Evolutionary conservation across 495 filamentous ascomycete species (phyloP).

Genomic region (Glutinoglossum americanum): DNA sequence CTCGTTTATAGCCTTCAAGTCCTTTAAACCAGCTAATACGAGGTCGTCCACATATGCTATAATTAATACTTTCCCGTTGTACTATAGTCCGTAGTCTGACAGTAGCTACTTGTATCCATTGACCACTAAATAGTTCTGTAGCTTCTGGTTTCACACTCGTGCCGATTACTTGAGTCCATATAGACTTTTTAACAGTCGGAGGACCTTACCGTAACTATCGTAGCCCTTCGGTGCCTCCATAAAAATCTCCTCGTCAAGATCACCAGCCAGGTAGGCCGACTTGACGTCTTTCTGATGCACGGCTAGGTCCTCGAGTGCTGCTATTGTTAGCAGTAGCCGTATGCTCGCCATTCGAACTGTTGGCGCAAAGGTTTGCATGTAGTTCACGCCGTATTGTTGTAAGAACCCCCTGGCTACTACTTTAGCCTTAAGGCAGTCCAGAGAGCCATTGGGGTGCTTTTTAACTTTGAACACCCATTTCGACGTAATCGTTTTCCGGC

Average conservation of each 20-base stretch:
- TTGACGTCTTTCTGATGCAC: neutral
- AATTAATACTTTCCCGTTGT: slow-evolving; percentile 5
- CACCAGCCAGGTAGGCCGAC: neutral
- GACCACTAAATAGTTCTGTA: slow-evolving; percentile 5
- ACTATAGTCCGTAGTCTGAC: slow-evolving; percentile 4
- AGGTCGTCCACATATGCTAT: slow-evolving; percentile 9
- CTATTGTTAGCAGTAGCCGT: neutral
- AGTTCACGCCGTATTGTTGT: neutral
- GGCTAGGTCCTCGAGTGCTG: neutral
- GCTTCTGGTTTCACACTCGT: slow-evolving; percentile 5
- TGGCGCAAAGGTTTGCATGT: neutral
- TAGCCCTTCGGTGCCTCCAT: neutral
- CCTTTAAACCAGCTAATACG: slow-evolving; percentile 4
- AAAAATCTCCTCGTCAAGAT: neutral
- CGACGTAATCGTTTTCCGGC: neutral
- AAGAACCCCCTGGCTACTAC: neutral
- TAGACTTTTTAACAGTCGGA: slow-evolving; percentile 1
- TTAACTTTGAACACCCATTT: slow-evolving; percentile 3
- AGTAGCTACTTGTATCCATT: slow-evolving; percentile 5
- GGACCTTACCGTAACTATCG: neutral
- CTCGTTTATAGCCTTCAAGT: neutral
- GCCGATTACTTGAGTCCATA: slow-evolving; percentile 11
- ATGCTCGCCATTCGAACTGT: neutral
- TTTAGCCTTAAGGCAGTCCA: neutral
- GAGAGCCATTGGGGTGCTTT: neutral